phyloP scores from a whole-genome alignment of 2,329 filamentous ascomycete species.

The Purpureocillium takamizusanense region DNA sequence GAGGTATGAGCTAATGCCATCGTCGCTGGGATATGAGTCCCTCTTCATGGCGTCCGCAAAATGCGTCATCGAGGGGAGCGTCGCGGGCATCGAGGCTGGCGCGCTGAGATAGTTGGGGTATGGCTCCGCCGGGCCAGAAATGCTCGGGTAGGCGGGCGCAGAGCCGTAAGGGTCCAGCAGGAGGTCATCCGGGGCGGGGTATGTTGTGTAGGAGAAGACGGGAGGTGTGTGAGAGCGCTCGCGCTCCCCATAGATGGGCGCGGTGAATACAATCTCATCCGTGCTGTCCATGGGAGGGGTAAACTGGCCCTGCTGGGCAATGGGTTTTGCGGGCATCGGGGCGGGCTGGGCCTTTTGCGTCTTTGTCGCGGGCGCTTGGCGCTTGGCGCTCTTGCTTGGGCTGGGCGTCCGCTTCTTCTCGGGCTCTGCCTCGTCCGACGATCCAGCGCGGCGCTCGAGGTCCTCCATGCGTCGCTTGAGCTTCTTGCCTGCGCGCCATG shows the following conservation, averaged over 20 bases:
- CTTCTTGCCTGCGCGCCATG: conserved; percentile 62
- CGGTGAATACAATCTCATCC: conserved; percentile 60
- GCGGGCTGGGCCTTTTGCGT: conserved; percentile 16
- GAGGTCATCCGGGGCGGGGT: conserved; percentile 57
- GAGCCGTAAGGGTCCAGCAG: conserved; percentile 51
- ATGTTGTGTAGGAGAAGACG: conserved; percentile 58
- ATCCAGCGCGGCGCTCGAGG: conserved; percentile 67
- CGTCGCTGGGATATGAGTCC: conserved; percentile 48
- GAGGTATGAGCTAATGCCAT: conserved; percentile 56
- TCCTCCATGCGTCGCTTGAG: conserved; percentile 84
- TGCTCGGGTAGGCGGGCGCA: conserved; percentile 40
- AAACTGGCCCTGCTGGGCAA: conserved; percentile 46
- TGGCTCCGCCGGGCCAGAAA: conserved; percentile 37
- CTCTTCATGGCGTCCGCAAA: conserved; percentile 59
- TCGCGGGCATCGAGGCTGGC: conserved; percentile 41
- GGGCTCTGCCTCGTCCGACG: conserved; percentile 35
- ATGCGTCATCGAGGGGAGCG: conserved; percentile 56
- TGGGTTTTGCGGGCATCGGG: conserved; percentile 23
- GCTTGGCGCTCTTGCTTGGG: conserved; percentile 35
- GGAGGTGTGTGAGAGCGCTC: conserved; percentile 65
- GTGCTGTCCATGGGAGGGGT: conserved; percentile 51
- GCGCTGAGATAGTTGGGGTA: conserved; percentile 48
- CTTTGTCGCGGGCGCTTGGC: conserved; percentile 14
- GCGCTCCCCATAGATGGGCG: conserved; percentile 47
- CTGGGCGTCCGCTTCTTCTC: conserved; percentile 26